phyloP scores from a whole-genome alignment of 106 monocot species.

The Ottelia alismoides region DNA sequence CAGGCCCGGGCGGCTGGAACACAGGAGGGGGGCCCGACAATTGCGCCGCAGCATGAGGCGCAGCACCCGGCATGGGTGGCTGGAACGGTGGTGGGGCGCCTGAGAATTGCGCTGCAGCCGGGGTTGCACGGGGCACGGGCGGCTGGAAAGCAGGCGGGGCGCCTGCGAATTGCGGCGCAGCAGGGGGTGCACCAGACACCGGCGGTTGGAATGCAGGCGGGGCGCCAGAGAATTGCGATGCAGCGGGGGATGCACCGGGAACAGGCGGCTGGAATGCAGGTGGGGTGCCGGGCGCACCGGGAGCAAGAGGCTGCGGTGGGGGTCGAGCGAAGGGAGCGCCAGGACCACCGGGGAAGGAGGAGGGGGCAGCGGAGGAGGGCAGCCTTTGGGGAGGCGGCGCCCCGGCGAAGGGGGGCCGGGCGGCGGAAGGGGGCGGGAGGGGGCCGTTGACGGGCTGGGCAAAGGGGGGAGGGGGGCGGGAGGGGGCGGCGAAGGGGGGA shows the following conservation, averaged over 20 bases:
- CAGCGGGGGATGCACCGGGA: background rate
- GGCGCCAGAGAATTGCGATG: background rate
- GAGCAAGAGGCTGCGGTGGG: background rate
- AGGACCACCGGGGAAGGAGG: background rate
- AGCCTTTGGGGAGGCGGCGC: conserved; percentile 23
- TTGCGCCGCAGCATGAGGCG: background rate
- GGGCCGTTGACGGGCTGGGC: conserved; percentile 2
- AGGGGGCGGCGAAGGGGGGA: conserved; percentile 5
- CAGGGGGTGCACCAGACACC: background rate
- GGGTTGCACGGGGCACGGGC: background rate
- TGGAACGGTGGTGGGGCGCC: background rate
- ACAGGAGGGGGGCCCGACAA: background rate
- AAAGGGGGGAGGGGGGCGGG: conserved; percentile 1
- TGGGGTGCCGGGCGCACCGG: background rate
- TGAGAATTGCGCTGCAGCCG: background rate
- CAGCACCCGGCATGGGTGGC: conserved; percentile 1
- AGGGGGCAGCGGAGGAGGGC: conserved; percentile 6
- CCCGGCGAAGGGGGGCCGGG: conserved; percentile 15
- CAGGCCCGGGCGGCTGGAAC: background rate
- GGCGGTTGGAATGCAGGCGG: background rate
- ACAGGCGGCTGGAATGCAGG: conserved; percentile 6
- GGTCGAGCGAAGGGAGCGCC: conserved; percentile 2
- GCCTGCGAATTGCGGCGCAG: background rate
- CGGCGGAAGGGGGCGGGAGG: conserved; percentile 3
- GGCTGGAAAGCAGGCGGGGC: background rate